Percentiles rank a stretch among this genome's conserved stretches.
These are phyloP conservation scores for Sclerotinia nivalis DNA, from an alignment of 2,329 filamentous ascomycete genomes.

Conservation along the genomic window DNA sequence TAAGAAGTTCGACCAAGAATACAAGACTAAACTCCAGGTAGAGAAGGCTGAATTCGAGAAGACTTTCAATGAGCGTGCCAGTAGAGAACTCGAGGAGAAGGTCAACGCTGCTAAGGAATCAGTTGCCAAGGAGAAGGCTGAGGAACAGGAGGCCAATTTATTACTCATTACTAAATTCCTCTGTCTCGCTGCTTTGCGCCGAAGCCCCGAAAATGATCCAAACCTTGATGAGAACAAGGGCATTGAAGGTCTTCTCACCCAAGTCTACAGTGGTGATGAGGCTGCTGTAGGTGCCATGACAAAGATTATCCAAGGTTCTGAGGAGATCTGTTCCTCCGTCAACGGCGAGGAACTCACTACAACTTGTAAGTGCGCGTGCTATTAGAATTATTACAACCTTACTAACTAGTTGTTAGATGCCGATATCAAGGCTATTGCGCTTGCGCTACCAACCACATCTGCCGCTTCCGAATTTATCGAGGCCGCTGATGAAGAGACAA, in stretches of 20 bases:
- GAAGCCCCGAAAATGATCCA: slow-evolving; percentile 64
- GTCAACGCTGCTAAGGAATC: slow-evolving; percentile 49
- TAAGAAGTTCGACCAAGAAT: slow-evolving; percentile 74
- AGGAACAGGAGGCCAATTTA: slow-evolving; percentile 63
- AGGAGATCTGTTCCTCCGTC: slow-evolving; percentile 66
- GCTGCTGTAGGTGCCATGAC: slow-evolving; percentile 72
- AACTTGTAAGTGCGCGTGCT: slow-evolving; percentile 61
- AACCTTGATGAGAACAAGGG: slow-evolving; percentile 73
- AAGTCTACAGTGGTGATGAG: slow-evolving; percentile 78
- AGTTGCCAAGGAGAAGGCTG: slow-evolving; percentile 50
- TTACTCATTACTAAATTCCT: slow-evolving; percentile 77
- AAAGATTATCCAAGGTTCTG: slow-evolving; percentile 72
- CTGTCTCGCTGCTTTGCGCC: slow-evolving; percentile 73
- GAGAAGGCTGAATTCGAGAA: slow-evolving; percentile 64
- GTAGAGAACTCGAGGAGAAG: slow-evolving; percentile 50
- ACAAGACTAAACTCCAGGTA: slow-evolving; percentile 58
- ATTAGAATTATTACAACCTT: background rate
- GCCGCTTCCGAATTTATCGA: slow-evolving; percentile 39
- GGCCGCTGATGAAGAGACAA: slow-evolving; percentile 40
- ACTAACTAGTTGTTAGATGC: slow-evolving; percentile 48
- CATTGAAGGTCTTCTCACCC: slow-evolving; percentile 75
- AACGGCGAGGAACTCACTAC: slow-evolving; percentile 64
- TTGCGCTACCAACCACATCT: slow-evolving; percentile 53
- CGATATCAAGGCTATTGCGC: slow-evolving; percentile 57
- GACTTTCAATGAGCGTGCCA: slow-evolving; percentile 52